Evolutionary conservation across 2,329 filamentous ascomycete species (phyloP), one percentile per base, ranked within the genome.

Genomic region (Fusarium newnesense): DNA sequence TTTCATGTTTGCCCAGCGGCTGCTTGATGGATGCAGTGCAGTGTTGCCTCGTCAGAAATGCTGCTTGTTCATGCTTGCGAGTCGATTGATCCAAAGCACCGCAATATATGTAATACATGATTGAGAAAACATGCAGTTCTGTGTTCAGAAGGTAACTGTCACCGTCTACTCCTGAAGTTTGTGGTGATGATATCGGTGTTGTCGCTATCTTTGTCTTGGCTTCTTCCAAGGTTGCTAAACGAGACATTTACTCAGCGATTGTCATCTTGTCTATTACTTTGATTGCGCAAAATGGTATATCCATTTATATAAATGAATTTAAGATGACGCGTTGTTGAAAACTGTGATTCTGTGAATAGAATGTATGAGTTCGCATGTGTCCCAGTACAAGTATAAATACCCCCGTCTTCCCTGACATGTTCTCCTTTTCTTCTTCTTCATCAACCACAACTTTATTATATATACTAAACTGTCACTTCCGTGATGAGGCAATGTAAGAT

Each of bases 271-370:
- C 4, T 4, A 7, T 15, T 4, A 10, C 47, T 37, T 6, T 6
- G 9, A 24, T 30, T 50, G 6, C 4, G 15, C 15, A 34, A 18
- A 9, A 19, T 18, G 21, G 19, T 34, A 10, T 6, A 24, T 50
- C 0, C 2, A 1, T 12, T 19, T 7, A 15, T 18, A 39, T 8
- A n/a, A 4, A 2, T 13, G 7, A 2, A 7, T 32, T 43, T 0
- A 2, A 26, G 18, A 18, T 39, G 43, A 44, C 7, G 19, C 13
- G 5, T 28, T 7, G 7, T 4, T 58, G 0, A 39, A 19, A 39
- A 1, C 0, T 36, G n/a, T 4, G 9, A 13, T 26, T 2, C 12
- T n/a, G 7, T 13, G 30, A 36, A 10, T 24, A 15, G 1, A 28
- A n/a, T 28, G 53, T 21, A 19, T 13, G 60, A 28, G 30, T 8